Conservation (phyloP, 139 green algal genomes). For the Volvox reticuliferus region DNA sequence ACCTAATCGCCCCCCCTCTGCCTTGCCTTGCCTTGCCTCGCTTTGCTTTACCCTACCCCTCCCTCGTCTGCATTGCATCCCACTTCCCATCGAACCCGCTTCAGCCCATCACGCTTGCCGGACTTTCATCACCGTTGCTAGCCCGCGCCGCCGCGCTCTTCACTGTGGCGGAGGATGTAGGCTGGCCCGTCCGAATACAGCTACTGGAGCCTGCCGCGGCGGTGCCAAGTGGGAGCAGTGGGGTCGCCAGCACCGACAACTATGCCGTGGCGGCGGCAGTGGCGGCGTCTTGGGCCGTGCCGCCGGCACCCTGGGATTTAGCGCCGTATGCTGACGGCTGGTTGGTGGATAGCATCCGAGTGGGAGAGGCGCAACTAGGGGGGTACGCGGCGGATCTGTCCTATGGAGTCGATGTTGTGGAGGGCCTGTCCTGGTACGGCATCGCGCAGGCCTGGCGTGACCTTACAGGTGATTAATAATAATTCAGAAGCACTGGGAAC, state of each 20-base stretch:
- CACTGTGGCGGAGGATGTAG: neutral
- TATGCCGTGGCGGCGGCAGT: neutral
- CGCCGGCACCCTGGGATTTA: neutral
- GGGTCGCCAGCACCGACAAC: neutral
- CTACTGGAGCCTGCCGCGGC: neutral
- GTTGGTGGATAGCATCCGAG: neutral
- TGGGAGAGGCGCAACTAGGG: constrained; percentile 10
- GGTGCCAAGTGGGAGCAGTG: neutral
- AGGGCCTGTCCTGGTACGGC: neutral
- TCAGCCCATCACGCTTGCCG: constrained; percentile 21
- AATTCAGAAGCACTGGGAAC: neutral
- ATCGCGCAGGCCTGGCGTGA: neutral
- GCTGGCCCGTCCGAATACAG: neutral
- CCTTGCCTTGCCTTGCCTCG: neutral
- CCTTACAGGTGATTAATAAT: neutral
- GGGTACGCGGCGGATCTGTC: constrained; percentile 2
- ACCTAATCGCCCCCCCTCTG: neutral
- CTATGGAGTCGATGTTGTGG: neutral
- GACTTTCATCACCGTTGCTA: neutral
- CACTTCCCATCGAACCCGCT: neutral
- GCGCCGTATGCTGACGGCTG: constrained; percentile 7
- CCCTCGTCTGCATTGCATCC: too few relatives aligned
- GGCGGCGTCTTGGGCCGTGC: neutral
- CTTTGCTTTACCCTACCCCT: too few relatives aligned
- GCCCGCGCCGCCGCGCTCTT: neutral